A percentile compares a stretch with the other conserved stretches of the same genome.
Evolutionary conservation across 2,329 filamentous ascomycete genomes (phyloP).

Genomic region (Cytospora leucostoma): DNA sequence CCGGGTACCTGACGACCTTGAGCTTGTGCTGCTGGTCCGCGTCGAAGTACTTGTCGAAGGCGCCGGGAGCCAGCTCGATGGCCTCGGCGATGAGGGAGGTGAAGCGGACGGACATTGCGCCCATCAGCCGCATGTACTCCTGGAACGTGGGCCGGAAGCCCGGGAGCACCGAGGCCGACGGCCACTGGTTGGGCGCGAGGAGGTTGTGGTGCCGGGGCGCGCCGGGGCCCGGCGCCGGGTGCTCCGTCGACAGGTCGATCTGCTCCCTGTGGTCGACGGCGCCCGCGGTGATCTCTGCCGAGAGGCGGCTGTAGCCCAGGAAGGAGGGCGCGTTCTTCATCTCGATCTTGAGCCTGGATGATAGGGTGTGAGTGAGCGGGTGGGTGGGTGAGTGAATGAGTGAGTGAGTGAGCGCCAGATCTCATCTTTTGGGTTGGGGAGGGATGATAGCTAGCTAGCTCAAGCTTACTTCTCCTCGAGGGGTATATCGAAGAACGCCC

Average conservation of each 20-base stretch:
- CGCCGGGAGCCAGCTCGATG: slow-evolving; percentile 67
- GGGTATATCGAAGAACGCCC: slow-evolving; percentile 75
- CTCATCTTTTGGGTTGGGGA: not conserved
- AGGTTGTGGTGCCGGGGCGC: slow-evolving; percentile 75
- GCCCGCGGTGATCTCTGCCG: slow-evolving; percentile 72
- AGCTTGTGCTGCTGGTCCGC: slow-evolving; percentile 77
- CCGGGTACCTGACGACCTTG: slow-evolving; percentile 87
- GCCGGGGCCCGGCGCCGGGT: slow-evolving; percentile 61
- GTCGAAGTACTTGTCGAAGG: slow-evolving; percentile 81
- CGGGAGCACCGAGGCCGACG: slow-evolving; percentile 62
- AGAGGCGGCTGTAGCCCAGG: slow-evolving; percentile 67
- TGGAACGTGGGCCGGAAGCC: slow-evolving; percentile 68
- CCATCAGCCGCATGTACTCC: slow-evolving; percentile 78
- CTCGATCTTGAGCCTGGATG: slow-evolving; percentile 60
- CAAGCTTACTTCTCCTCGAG: slow-evolving; percentile 64
- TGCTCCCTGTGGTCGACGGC: slow-evolving; percentile 81
- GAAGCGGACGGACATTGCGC: slow-evolving; percentile 69
- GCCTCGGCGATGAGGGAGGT: slow-evolving; percentile 81
- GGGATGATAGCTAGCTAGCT: not conserved
- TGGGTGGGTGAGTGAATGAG: not conserved
- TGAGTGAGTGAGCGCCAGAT: not conserved
- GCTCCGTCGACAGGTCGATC: slow-evolving; percentile 81
- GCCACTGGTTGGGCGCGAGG: slow-evolving; percentile 80
- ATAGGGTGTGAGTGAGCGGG: not conserved
- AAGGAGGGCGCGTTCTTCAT: slow-evolving; percentile 76